These are phyloP conservation scores for Teratosphaeria destructans DNA, from an alignment of 2,329 filamentous ascomycete genomes.

Conservation along the genomic window DNA sequence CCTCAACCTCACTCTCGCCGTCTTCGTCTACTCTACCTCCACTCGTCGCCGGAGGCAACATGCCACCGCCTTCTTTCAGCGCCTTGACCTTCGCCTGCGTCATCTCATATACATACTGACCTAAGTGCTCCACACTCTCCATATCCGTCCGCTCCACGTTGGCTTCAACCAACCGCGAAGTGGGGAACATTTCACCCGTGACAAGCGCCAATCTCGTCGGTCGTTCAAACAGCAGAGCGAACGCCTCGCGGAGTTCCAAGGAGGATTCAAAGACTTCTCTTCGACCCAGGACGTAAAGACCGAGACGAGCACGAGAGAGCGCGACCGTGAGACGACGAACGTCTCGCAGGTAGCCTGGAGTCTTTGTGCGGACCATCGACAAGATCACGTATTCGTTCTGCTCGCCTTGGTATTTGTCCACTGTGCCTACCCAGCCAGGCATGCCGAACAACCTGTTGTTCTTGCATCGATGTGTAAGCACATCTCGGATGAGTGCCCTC, in stretches of 20 bases:
- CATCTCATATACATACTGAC: slow-evolving; percentile 96
- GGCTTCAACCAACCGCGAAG: slow-evolving; percentile 38
- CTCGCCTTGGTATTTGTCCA: slow-evolving; percentile 98
- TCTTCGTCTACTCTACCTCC: slow-evolving; percentile 1
- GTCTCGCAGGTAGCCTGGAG: slow-evolving; percentile 86
- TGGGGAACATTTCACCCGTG: slow-evolving; percentile 77
- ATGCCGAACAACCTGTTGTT: slow-evolving; percentile 78
- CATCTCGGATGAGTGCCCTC: slow-evolving; percentile 75
- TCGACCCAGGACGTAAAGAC: slow-evolving; percentile 84
- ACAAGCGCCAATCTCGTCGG: slow-evolving; percentile 61
- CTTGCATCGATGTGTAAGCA: slow-evolving; percentile 72
- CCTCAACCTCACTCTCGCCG: slow-evolving; percentile 18
- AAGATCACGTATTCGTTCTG: slow-evolving; percentile 98
- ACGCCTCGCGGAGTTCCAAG: slow-evolving; percentile 78
- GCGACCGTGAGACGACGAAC: slow-evolving; percentile 90
- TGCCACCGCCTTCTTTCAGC: slow-evolving; percentile 35
- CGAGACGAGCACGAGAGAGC: slow-evolving; percentile 80
- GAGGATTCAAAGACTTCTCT: slow-evolving; percentile 80
- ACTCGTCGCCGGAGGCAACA: slow-evolving; percentile 12
- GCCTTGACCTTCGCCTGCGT: slow-evolving; percentile 60
- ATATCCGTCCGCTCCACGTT: slow-evolving; percentile 52
- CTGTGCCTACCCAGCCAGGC: slow-evolving; percentile 81
- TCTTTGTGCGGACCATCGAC: slow-evolving; percentile 78
- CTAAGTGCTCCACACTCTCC: slow-evolving; percentile 86
- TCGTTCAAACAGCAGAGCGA: slow-evolving; percentile 64